Evolutionary conservation across 176 grass and related monocot genomes (phyloP).

Genomic region (Echinochloa phyllopogon): DNA sequence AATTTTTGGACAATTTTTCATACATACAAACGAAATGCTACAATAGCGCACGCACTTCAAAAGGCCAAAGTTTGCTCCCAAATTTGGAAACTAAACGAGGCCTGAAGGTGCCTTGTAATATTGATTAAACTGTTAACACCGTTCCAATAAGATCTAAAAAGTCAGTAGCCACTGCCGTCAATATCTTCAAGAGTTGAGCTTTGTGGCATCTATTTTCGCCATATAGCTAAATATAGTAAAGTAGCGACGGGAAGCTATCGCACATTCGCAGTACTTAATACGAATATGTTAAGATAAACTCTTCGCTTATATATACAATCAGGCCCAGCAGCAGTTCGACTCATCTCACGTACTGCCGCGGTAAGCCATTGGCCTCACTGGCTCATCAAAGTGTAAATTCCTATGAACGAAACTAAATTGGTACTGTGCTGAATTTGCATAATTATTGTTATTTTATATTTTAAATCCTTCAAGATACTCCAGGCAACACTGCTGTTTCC

Average conservation of each 20-base stretch:
- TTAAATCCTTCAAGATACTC: background rate
- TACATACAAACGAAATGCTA: too few species aligned
- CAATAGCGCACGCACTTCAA: too few species aligned
- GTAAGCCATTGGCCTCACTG: background rate
- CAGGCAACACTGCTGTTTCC: background rate
- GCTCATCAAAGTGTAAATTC: background rate
- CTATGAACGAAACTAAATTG: background rate
- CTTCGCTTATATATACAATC: background rate
- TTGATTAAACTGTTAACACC: background rate
- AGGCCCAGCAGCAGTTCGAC: background rate
- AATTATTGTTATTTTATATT: slow-evolving; percentile 20
- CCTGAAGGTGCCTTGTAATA: background rate
- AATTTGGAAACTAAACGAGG: too few species aligned
- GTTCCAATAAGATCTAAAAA: too few species aligned
- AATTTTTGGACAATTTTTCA: too few species aligned
- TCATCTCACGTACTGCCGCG: background rate
- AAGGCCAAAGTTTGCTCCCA: too few species aligned
- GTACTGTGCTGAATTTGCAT: background rate
- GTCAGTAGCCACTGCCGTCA: too few species aligned
- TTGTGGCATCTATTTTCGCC: too few species aligned
- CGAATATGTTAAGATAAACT: background rate
- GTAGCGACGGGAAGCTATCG: too few species aligned
- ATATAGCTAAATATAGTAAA: too few species aligned
- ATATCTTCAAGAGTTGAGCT: too few species aligned
- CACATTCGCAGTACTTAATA: too few species aligned